Evolutionary conservation across 352 stramenopile species (phyloP).

Genomic region (Phytophthora sp.): DNA sequence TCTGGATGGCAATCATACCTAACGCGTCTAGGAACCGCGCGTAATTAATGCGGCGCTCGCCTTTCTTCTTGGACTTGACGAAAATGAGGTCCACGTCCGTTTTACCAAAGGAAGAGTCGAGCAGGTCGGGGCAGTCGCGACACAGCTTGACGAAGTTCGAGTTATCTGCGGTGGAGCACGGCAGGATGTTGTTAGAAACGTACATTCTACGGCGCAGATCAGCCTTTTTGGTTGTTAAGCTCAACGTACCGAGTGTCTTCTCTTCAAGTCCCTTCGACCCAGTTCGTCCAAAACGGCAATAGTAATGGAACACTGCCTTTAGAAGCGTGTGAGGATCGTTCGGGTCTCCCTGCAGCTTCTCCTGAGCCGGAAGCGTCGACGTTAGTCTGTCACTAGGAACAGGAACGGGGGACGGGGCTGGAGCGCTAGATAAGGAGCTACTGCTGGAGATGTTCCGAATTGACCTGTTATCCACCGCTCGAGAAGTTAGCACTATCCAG

Average conservation of each 20-base stretch:
- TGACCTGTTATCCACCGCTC: constrained; percentile 3
- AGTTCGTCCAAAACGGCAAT: constrained; percentile 84
- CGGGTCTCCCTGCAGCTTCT: constrained; percentile 61
- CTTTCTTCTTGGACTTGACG: constrained; percentile 87
- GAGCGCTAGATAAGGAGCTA: not conserved
- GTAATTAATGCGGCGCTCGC: constrained; percentile 85
- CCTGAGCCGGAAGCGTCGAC: constrained; percentile 29
- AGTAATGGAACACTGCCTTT: constrained; percentile 85
- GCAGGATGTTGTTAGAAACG: too few species aligned
- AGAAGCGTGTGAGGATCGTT: constrained; percentile 86
- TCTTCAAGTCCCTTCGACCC: constrained; percentile 65
- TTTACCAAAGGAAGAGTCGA: constrained; percentile 61
- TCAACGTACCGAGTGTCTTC: constrained; percentile 64
- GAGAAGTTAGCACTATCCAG: constrained; percentile 14
- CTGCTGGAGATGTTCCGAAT: constrained; percentile 6
- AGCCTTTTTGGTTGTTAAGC: not conserved
- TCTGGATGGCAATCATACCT: constrained; percentile 84
- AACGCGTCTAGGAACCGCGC: constrained; percentile 83
- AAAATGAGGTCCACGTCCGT: constrained; percentile 91
- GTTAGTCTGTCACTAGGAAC: constrained; percentile 18
- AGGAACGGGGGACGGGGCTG: constrained; percentile 8
- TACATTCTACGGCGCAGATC: too few species aligned
- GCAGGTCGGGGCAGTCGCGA: constrained; percentile 70
- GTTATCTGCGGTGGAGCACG: constrained; percentile 72
- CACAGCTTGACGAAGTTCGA: constrained; percentile 89